phyloP scores from a whole-genome alignment of 257 asterid species.

The Sherardia arvensis region DNA sequence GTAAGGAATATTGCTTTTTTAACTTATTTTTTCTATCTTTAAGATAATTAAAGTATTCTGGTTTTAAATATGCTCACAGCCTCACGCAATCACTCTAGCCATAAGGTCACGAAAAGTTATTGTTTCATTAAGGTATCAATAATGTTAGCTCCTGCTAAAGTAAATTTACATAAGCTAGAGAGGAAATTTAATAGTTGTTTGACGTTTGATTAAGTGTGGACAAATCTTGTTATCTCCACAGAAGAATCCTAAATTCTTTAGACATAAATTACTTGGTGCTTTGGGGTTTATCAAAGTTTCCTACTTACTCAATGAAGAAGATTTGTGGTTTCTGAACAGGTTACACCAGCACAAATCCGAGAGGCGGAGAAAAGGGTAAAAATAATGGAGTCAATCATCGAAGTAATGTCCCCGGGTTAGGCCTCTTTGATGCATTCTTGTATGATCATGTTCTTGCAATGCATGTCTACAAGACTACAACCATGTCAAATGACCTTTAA shows the following conservation, averaged over 20 bases:
- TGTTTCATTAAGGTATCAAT: not conserved
- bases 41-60: not conserved
- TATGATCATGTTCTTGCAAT: not conserved
- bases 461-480: not conserved
- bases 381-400: slow-evolving; percentile 94
- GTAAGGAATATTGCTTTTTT: slow-evolving; percentile 22
- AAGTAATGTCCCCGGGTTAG: slow-evolving; percentile 88
- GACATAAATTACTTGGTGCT: not conserved
- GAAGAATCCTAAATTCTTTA: not conserved
- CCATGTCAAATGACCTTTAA: slow-evolving; percentile 11
- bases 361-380: slow-evolving; percentile 81
- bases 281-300: not conserved
- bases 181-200: not conserved
- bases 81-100: too few species aligned
- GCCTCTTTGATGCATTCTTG: not conserved
- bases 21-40: not conserved
- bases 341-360: slow-evolving; percentile 98
- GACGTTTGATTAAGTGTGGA: not conserved
- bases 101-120: not conserved
- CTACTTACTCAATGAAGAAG: not conserved
- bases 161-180: not conserved
- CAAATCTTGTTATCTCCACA: slow-evolving; percentile 2
- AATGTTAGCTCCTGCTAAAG: slow-evolving; percentile 1
- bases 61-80: not conserved
- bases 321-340: slow-evolving; percentile 35